Percentiles rank a stretch among this genome's conserved stretches.
Conservation (phyloP, 768 basidiomycete species). For the Tremella fuciformis region DNA sequence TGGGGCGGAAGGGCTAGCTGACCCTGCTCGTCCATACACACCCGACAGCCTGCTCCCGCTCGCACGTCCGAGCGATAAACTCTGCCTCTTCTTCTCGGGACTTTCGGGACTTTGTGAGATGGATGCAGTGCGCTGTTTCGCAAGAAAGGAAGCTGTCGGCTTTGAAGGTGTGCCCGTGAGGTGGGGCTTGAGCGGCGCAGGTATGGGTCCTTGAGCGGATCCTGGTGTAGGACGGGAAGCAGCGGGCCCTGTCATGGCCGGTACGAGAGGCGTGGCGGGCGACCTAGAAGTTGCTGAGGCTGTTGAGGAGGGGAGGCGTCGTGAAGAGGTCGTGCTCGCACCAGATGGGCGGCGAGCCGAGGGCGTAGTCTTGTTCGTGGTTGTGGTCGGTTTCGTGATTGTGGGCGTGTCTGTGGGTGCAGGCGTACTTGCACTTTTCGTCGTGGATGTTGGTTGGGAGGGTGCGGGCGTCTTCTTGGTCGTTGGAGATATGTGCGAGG, state of each 20-base stretch:
- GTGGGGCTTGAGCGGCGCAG: slow-evolving; percentile 34
- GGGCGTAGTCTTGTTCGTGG: background rate
- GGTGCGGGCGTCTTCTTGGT: too few species aligned
- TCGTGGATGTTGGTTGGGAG: too few species aligned
- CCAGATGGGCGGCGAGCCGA: background rate
- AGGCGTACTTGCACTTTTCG: too few species aligned
- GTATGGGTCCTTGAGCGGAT: slow-evolving; percentile 1
- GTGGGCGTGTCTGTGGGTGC: too few species aligned
- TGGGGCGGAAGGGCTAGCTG: background rate
- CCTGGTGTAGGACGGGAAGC: slow-evolving; percentile 8
- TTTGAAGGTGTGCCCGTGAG: slow-evolving; percentile 43
- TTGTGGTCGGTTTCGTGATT: too few species aligned
- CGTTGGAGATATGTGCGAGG: too few species aligned
- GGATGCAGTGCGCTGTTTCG: slow-evolving; percentile 31
- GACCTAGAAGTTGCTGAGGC: background rate
- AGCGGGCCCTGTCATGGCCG: slow-evolving; percentile 3
- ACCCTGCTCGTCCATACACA: slow-evolving; percentile 1
- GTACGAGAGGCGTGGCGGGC: background rate
- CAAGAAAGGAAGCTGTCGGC: slow-evolving; percentile 39
- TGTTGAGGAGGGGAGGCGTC: slow-evolving; percentile 1
- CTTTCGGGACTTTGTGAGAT: background rate
- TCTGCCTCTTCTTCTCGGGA: background rate
- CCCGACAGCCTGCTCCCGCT: background rate
- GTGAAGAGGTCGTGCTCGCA: slow-evolving; percentile 4
- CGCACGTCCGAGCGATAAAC: background rate